Base-by-base conservation (phyloP, 345 rosid species). In the Arabis alpina region DNA sequence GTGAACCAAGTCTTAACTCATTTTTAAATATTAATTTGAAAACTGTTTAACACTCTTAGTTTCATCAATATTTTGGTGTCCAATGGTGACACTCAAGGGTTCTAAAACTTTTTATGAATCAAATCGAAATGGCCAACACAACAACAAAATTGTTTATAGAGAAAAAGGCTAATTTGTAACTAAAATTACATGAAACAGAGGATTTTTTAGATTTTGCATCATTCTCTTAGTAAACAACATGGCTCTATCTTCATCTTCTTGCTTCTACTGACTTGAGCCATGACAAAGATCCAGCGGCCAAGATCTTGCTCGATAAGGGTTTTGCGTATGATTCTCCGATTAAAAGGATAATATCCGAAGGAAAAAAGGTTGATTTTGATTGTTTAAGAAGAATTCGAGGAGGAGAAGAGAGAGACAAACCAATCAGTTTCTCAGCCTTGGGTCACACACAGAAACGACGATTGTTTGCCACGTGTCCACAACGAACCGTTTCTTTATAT, bases 271-370 rank as follows among this genome's bases (percentile, higher is more conserved):
- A 84, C 76, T 90, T 93, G 12, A 83, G 86, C 95, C 95, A 91
- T 11, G 88, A 76, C 80, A 91, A 75, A 41, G 93, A 84, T 64
- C 96, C 98, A 82, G 83, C 72, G 19, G 89, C 71, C 78, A 91
- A 78, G 62, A 83, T 72, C 72, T 85, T 85, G 71, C 95, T 80
- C 0, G 27, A 54, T 4, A 47, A 52, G 9, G 34, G 60, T 62
- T 61, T 75, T 4, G 54, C 15, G 32, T 55, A 37, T 13, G 10
- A 49, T 23, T 54, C 30, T 27, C 59, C 9, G 24, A 61, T 0
- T 28, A 41, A 52, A 16, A 16, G 8, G 9, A 30, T 24, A 32
- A 13, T 16, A 1, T 62, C 54, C 0, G 60, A 15, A 62, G 25
- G 40, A 34, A 62, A 32, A 50, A 63, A 15, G 55, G 0, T 69